Evolutionary conservation across 805 yeast genomes (phyloP).

Genomic region (Yamadazyma olivae): DNA sequence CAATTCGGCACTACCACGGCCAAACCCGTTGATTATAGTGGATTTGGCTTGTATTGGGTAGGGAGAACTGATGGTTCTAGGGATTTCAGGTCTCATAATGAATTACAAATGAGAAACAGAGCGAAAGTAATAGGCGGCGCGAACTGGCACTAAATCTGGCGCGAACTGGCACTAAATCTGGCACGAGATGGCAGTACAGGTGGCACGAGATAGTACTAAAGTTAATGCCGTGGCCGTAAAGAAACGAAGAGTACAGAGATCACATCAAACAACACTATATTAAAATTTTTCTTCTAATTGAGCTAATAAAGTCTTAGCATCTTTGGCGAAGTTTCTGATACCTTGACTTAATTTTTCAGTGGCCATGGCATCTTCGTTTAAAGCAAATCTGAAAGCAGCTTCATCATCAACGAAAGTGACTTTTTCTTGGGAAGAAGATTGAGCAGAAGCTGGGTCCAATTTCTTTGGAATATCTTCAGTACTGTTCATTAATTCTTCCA

Average conservation of each 20-base stretch:
- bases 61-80: slow-evolving; percentile 45
- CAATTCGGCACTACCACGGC: slow-evolving; percentile 89
- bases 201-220: too few species aligned
- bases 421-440: slow-evolving; percentile 53
- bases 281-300: slow-evolving; percentile 60
- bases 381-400: slow-evolving; percentile 80
- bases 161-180: too few species aligned
- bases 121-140: too few species aligned
- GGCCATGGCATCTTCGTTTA: slow-evolving; percentile 98
- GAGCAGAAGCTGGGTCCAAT: slow-evolving; percentile 68
- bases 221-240: too few species aligned
- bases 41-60: slow-evolving; percentile 43
- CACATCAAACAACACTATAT: too few species aligned
- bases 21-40: slow-evolving; percentile 76
- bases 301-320: slow-evolving; percentile 73
- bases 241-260: not conserved
- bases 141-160: too few species aligned
- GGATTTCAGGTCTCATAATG: slow-evolving; percentile 1
- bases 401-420: slow-evolving; percentile 83
- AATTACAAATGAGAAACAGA: not conserved
- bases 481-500: slow-evolving; percentile 84
- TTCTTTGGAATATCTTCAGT: slow-evolving; percentile 74
- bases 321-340: slow-evolving; percentile 95
- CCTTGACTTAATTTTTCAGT: slow-evolving; percentile 97
- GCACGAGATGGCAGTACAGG: too few species aligned